Evolutionary conservation across 169 alveolate genomes (phyloP).

Genomic region (Plasmodium chabaudi): DNA sequence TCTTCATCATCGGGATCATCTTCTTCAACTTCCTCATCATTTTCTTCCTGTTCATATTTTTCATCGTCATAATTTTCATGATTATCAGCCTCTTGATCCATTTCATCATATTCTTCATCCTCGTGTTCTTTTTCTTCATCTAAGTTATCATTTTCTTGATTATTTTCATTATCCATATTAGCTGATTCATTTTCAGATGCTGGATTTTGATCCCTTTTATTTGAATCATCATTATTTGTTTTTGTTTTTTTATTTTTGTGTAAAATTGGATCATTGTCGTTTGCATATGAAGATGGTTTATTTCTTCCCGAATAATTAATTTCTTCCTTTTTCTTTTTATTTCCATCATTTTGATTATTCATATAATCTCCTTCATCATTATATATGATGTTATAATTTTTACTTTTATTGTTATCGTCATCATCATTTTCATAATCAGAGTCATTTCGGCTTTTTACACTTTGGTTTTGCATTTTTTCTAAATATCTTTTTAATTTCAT

Average conservation of each 20-base stretch:
- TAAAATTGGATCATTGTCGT: no score
- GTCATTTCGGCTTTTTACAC: constrained; percentile 10
- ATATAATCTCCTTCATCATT: constrained; percentile 9
- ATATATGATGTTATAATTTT: not conserved
- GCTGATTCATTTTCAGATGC: not conserved
- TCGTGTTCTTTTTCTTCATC: constrained; percentile 6
- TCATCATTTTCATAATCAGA: constrained; percentile 58
- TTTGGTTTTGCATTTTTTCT: constrained; percentile 14
- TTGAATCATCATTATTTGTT: constrained; percentile 1
- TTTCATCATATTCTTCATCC: constrained; percentile 14
- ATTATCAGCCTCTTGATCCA: constrained; percentile 11
- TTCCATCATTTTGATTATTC: constrained; percentile 9
- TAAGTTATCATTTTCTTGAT: constrained; percentile 2
- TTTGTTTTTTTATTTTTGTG: no score
- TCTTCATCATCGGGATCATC: constrained; percentile 3
- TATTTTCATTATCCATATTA: not conserved
- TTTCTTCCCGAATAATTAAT: not conserved
- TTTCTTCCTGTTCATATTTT: constrained; percentile 6
- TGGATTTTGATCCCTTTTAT: no score
- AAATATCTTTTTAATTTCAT: constrained; percentile 42
- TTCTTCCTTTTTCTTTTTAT: constrained; percentile 38
- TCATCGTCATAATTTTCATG: constrained; percentile 1
- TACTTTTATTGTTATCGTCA: not conserved
- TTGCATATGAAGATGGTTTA: no score
- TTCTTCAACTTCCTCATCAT: constrained; percentile 5